Conservation (phyloP, 306 rosid genomes). For the Pyrus communis region DNA sequence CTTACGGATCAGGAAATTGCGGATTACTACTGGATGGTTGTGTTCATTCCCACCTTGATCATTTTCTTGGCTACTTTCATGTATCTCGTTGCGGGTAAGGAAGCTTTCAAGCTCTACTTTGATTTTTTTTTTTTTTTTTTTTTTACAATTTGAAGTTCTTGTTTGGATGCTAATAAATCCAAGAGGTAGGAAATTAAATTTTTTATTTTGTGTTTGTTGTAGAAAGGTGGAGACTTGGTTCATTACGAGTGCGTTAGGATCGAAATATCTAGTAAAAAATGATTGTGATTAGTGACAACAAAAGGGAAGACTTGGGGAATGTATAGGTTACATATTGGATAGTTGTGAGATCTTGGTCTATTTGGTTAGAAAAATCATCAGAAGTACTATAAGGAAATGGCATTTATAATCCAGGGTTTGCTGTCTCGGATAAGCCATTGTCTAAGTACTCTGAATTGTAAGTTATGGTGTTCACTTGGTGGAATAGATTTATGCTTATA, state of each 20-base stretch:
- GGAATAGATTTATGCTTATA: background rate
- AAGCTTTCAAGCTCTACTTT: background rate
- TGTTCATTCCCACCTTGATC: conserved; percentile 67
- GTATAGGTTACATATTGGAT: background rate
- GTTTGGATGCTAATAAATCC: background rate
- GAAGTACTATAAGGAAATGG: background rate
- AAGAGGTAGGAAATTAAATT: background rate
- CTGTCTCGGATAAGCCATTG: background rate
- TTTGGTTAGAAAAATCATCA: background rate
- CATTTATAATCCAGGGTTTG: background rate
- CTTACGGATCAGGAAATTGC: conserved; percentile 82
- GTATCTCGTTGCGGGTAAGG: conserved; percentile 77
- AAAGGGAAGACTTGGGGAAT: background rate
- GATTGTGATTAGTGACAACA: background rate
- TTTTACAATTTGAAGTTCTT: conserved; percentile 10
- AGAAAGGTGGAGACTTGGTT: background rate
- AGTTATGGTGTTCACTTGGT: background rate
- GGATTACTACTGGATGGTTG: conserved; percentile 88
- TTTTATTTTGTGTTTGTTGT: background rate
- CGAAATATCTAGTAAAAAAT: background rate
- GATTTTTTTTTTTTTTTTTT: background rate
- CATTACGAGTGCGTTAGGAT: background rate
- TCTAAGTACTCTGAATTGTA: background rate
- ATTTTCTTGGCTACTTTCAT: conserved; percentile 47
- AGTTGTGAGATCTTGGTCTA: background rate